Base-by-base conservation (phyloP, 768 basidiomycete genomes). In the Mycena amicta region DNA sequence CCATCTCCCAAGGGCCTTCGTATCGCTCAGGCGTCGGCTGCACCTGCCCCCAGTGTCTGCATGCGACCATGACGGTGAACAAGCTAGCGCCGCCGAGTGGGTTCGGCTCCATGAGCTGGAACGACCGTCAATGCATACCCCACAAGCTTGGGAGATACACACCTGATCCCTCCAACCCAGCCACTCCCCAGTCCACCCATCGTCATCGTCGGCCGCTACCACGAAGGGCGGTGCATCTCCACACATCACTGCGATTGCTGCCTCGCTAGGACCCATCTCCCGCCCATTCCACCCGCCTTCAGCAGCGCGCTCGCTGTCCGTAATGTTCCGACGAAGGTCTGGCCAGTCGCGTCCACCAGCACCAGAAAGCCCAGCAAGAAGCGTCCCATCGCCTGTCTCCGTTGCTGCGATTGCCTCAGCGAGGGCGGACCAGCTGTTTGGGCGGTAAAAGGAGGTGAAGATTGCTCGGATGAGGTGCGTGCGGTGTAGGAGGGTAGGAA, bases 141-240 rank as follows among this genome's bases (percentile, higher is more conserved):
- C n/a, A 15, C 6, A 26, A 28, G 2, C n/a, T 22, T 25, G n/a
- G 3, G 15, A 2, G 22, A 28, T 6, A 40, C 60, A 15, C 25
- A 57, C 60, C 55, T 57, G 45, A 30, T 61, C 46, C 2, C 55
- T 27, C 60, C 60, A 61, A 4, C 30, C 47, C 46, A 61, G 8
- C 60, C 60, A 61, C 50, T n/a, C 27, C 33, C 41, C 23, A 25
- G 60, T 62, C 61, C 61, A 62, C 13, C 20, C 27, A 29, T 28
- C 25, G 13, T 25, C 31, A 28, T 55, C 53, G 3, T 26, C 16
- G 0, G 50, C 37, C 4, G n/a, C n/a, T 8, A 58, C 29, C 45
- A 43, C 52, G 15, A 47, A 51, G n/a, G 61, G 30, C 25, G 56
- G 61, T 3, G 61, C 61, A 25, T 62, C 61, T 1, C 61, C 61